Evolutionary conservation across 768 basidiomycete genomes (phyloP), one percentile per base, ranked within the genome.

Genomic region (Boletus bicolor): DNA sequence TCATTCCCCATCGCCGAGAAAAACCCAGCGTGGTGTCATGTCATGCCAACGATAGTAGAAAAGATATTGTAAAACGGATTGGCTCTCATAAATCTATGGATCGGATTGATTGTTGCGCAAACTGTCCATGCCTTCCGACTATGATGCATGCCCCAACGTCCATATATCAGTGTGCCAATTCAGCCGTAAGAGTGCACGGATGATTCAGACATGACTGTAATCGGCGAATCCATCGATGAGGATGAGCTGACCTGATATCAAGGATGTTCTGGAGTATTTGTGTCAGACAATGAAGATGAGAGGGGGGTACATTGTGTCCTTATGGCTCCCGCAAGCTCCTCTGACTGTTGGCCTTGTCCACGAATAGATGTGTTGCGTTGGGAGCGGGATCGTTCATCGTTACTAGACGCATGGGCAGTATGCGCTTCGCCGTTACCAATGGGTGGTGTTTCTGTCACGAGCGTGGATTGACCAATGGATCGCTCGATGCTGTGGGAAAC

Each of bases 221-320:
- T 56, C 41, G 47, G 57, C 28, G 44, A 49, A 51, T 60, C 58
- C 52, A 50, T 78, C 5, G 76, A 76, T 30, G 79, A 77, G 49
- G 81, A 80, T 39, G 75, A 75, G 38, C 79, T 67, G 45, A 72
- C 67, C 53, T 76, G 77, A 62, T 79, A 81, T 54, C 71, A 66
- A 45, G 49, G 53, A 34, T 57, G 60, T 51, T 57, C 62, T 62
- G 61, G 53, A 55, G 55, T 54, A 57, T 67, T 58, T 47, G 56
- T 49, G 54, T 64, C 65, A 44, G 63, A 65, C 43, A 65, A 56
- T 30, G 69, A 72, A 48, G 70, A 53, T 56, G 68, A 58, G 32
- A 68, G 64, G 49, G 59, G 43, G 35, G 57, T 61, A 58, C 56
- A 54, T 63, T 59, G 56, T 59, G 61, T 62, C 50, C 52, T 59